Percentiles rank a stretch among this genome's conserved stretches.
Conservation (phyloP, 208 protist species). For the Acanthamoeba castellanii region DNA sequence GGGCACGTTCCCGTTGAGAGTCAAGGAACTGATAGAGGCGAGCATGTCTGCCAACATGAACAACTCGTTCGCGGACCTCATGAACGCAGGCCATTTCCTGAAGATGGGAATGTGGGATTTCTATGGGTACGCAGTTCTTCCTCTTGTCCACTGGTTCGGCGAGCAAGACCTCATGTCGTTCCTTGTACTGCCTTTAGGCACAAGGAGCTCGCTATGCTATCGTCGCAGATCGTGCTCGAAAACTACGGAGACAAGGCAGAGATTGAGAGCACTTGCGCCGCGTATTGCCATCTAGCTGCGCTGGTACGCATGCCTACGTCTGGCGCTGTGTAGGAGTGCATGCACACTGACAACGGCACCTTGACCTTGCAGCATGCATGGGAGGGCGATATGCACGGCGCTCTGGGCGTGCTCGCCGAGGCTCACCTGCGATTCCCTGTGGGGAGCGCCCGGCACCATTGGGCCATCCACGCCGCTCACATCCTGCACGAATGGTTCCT, state of each 20-base stretch:
- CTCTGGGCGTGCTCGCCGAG: constrained; percentile 37
- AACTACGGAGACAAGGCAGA: constrained; percentile 63
- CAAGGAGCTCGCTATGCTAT: constrained; percentile 58
- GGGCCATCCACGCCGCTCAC: constrained; percentile 29
- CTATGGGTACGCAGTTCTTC: neutral
- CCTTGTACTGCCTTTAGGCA: neutral
- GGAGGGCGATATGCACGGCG: constrained; percentile 34
- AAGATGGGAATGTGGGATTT: constrained; percentile 62
- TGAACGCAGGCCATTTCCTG: constrained; percentile 32
- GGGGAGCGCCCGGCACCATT: constrained; percentile 1
- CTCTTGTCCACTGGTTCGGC: neutral
- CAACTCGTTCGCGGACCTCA: constrained; percentile 12
- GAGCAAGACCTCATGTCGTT: neutral
- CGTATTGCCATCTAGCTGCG: constrained; percentile 45
- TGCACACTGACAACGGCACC: neutral
- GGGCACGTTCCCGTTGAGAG: constrained; percentile 30
- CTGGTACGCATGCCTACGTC: neutral
- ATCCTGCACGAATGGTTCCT: constrained; percentile 73
- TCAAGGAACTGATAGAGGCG: constrained; percentile 40
- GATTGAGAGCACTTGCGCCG: constrained; percentile 24
- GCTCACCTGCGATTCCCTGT: constrained; percentile 16
- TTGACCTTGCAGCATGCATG: constrained; percentile 22
- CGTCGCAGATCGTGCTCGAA: constrained; percentile 36
- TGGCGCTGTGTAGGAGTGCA: neutral
- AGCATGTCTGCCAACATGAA: constrained; percentile 50